phyloP scores from a whole-genome alignment of 345 rosid species.

The Xanthoceras sorbifolium region DNA sequence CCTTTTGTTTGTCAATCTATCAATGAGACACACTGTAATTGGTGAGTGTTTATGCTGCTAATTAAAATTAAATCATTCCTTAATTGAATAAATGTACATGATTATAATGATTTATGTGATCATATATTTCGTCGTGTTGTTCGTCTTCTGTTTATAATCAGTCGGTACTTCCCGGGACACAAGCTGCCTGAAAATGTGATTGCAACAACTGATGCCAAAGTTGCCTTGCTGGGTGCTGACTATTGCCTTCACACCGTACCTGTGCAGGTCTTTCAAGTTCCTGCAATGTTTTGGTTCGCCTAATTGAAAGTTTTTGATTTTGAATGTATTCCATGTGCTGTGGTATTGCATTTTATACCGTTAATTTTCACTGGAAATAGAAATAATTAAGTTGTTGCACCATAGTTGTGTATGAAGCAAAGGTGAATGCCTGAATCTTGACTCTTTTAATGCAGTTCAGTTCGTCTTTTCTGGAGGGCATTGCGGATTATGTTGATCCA shows the following conservation, averaged over 20 bases:
- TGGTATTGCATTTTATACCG: background rate
- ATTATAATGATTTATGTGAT: background rate
- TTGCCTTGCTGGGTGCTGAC: slow-evolving; percentile 77
- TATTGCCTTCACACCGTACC: slow-evolving; percentile 93
- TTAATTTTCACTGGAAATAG: background rate
- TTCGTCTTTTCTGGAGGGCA: slow-evolving; percentile 74
- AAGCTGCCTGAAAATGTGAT: slow-evolving; percentile 77
- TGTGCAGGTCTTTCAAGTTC: slow-evolving; percentile 63
- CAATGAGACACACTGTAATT: slow-evolving; percentile 57
- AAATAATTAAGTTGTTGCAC: background rate
- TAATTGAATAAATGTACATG: background rate
- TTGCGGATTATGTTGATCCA: slow-evolving; percentile 76
- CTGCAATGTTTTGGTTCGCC: background rate
- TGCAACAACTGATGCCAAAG: slow-evolving; percentile 74
- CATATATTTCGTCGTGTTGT: background rate
- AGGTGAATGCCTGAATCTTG: slow-evolving; percentile 22
- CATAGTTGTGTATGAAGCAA: background rate
- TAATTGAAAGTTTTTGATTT: background rate
- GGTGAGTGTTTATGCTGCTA: slow-evolving; percentile 32
- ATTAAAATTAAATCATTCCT: background rate
- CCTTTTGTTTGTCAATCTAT: slow-evolving; percentile 66
- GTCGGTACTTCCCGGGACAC: slow-evolving; percentile 83
- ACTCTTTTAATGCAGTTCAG: slow-evolving; percentile 68
- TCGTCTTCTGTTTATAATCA: slow-evolving; percentile 24
- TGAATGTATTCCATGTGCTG: background rate